These are phyloP conservation scores for Datura wrightii DNA, from an alignment of 257 asterid species.

Conservation along the genomic window DNA sequence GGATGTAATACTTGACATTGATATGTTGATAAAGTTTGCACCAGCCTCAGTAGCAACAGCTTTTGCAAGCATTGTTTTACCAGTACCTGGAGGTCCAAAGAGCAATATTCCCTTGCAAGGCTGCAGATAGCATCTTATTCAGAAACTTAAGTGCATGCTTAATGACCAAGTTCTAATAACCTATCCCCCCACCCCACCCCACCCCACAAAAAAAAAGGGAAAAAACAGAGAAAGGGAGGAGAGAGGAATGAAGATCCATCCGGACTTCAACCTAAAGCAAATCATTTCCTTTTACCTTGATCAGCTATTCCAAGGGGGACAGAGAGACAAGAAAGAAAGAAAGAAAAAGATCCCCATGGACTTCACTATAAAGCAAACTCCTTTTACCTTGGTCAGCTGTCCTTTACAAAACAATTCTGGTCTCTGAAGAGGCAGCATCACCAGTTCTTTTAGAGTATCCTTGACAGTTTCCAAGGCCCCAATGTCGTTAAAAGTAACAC, in stretches of 20 bases:
- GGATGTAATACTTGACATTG: constrained; percentile 92
- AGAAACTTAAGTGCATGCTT: constrained; percentile 27
- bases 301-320: constrained; percentile 40
- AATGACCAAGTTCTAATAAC: neutral
- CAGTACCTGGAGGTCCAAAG: constrained; percentile 94
- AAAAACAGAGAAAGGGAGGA: neutral
- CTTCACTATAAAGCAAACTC: constrained; percentile 10
- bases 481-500: constrained; percentile 85
- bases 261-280: neutral
- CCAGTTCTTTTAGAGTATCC: constrained; percentile 92
- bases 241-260: neutral
- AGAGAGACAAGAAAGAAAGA: neutral
- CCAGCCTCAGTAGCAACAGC: constrained; percentile 97
- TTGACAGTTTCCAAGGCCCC: constrained; percentile 91
- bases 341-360: neutral
- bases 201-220: neutral
- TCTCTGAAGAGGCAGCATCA: constrained; percentile 89
- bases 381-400: constrained; percentile 77
- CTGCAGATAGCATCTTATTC: constrained; percentile 50
- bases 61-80: constrained; percentile 93
- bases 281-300: constrained; percentile 54
- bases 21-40: constrained; percentile 88
- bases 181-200: neutral
- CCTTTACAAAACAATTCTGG: constrained; percentile 91
- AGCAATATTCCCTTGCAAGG: constrained; percentile 96